Base-by-base conservation (phyloP, 352 stramenopile species). In the Phytophthora citrophthora region DNA sequence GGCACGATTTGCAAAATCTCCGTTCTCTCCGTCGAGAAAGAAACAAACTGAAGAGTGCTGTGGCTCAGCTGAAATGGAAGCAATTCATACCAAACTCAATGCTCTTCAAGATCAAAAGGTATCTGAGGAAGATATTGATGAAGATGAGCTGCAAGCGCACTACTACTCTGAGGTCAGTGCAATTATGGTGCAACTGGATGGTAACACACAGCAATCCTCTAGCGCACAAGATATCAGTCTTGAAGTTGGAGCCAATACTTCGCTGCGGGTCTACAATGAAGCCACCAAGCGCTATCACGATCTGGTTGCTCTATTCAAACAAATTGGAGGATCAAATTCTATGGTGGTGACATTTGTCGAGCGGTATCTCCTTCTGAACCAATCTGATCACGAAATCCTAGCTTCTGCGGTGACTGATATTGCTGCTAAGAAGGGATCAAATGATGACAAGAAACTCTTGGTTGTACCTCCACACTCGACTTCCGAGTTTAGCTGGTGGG, bases 311-410 rank as follows among this genome's bases (percentile, higher is more conserved):
- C 76, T 94, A 6, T 65, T 92, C 40, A 77, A 89, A 24, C 82
- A 91, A 61, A 46, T 90, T 0, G 83, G 90, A 32, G 74, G 75
- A 5, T 86, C 76, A 54, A 71, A 47, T 26, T 81, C 82, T 13
- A 96, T 79, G 27, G 86, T 91, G 43, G 78, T 90, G 5, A 93
- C 81, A 9, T 94, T 96, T 41, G 78, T 94, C 0, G 85, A 94
- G 44, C 77, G 88, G 6, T 95, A 94, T 55, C 65, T 95, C 8
- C 67, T 96, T 20, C 44, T 93, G 15, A 95, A 96, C 38, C 78
- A 81, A 24, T 91, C 88, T 1, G 60, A 85, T 11, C 71, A 88
- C 26, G 59, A 83, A 27, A 38, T 96, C n/a, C 39, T 90, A 31
- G 54, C 60, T 8, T 79, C 74, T 15, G 68, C 77, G 4, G 70